A percentile compares a stretch with the other conserved stretches of the same genome.
Conservation (phyloP, 768 basidiomycete genomes). For the Hysterangium stoloniferum region DNA sequence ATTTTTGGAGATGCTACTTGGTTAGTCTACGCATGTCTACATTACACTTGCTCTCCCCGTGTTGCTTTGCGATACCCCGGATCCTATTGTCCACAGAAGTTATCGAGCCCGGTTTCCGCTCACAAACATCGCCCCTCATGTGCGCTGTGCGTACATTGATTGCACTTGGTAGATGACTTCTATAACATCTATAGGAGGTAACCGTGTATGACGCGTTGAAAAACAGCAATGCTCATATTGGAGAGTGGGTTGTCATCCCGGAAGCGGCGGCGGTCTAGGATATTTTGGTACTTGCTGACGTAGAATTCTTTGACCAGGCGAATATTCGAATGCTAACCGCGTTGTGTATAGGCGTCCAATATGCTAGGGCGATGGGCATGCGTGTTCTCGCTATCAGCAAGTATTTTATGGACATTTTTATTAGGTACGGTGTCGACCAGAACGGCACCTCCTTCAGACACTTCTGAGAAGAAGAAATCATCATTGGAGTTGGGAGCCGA, state of each 20-base stretch:
- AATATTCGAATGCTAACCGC: background rate
- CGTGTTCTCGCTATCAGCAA: constrained; percentile 69
- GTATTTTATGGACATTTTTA: constrained; percentile 9
- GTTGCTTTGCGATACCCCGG: no score
- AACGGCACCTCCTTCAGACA: constrained; percentile 40
- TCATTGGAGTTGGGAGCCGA: constrained; percentile 60
- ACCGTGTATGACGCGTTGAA: constrained; percentile 87
- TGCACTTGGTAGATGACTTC: background rate
- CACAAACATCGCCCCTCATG: no score
- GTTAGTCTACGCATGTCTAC: no score
- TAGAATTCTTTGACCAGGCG: background rate
- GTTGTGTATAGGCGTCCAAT: constrained; percentile 41
- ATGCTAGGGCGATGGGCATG: constrained; percentile 69
- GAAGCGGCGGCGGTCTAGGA: constrained; percentile 77
- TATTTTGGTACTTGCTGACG: constrained; percentile 64
- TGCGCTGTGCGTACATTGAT: constrained; percentile 49
- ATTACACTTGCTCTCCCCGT: no score
- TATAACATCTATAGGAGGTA: constrained; percentile 42
- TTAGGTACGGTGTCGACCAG: constrained; percentile 1
- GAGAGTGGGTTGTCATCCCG: constrained; percentile 71
- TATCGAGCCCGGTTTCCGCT: no score
- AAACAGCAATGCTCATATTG: constrained; percentile 51
- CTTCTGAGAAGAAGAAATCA: constrained; percentile 61
- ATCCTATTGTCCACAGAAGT: no score
- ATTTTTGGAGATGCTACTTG: no score